Conservation (phyloP, 2,329 filamentous ascomycete genomes). For the Fusarium sacchari region DNA sequence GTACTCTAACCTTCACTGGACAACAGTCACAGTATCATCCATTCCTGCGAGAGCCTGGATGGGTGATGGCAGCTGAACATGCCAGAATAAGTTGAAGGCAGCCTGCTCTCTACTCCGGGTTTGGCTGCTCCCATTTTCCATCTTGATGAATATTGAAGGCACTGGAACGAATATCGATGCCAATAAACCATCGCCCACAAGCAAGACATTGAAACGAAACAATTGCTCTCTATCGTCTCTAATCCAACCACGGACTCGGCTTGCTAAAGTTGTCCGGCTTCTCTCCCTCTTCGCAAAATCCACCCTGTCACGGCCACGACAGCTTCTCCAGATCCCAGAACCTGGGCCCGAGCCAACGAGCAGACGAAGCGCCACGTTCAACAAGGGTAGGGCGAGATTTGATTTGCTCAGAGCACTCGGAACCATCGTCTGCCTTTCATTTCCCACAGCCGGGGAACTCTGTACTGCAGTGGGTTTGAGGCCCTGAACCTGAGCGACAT, state of each 20-base stretch:
- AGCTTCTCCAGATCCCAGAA: conserved; percentile 4
- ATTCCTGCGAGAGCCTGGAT: conserved; percentile 35
- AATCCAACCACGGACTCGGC: conserved; percentile 30
- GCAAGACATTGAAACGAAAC: conserved; percentile 38
- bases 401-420: conserved; percentile 20
- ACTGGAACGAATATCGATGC: not conserved
- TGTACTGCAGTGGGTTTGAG: not conserved
- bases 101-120: conserved; percentile 9
- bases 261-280: conserved; percentile 11
- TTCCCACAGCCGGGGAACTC: conserved; percentile 19
- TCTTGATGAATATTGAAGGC: not conserved
- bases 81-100: conserved; percentile 31
- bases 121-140: not conserved
- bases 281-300: conserved; percentile 5
- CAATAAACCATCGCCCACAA: not conserved
- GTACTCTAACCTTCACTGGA: not conserved
- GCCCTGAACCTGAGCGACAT: conserved; percentile 9
- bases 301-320: conserved; percentile 23
- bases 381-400: conserved; percentile 6
- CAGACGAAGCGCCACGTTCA: conserved; percentile 25
- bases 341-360: conserved; percentile 27
- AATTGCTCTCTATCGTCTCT: not conserved
- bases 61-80: not conserved
- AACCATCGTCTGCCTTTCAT: conserved; percentile 37
- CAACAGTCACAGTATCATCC: not conserved